Evolutionary conservation across 2,329 filamentous ascomycete genomes (phyloP), one percentile per base, ranked within the genome.

Genomic region (Microthyrium microscopicum): DNA sequence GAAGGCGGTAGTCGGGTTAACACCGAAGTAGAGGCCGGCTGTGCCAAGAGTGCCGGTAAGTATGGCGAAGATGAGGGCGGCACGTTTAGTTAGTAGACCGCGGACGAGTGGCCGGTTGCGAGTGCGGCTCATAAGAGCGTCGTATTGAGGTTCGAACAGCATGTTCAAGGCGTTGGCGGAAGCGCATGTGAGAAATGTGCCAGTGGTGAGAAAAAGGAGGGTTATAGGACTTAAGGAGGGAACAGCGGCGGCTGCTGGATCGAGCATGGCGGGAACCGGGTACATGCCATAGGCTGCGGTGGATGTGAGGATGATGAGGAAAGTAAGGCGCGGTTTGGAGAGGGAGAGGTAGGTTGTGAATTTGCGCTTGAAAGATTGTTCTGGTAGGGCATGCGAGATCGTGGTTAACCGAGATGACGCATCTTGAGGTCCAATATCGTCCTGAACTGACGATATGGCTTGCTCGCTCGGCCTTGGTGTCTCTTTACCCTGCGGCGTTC

Each of bases 151-250:
- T 56, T 98, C 89, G 56, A 94, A 84, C 38, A 94, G 73, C 89
- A 98, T 98, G 56, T 98, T 98, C 43, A 95, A 65, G 2, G 89
- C 73, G 52, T 98, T 98, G 27, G 89, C 89, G 38, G 79, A 82
- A 27, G 85, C 83, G n/a, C 73, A 80, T 53, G 82, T 89, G 15
- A 94, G 66, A 4, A 85, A 74, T 0, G 89, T 95, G 39, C 89
- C 87, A 4, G 73, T 73, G 1, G 87, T 93, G 33, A 98, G 73
- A 61, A 93, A 95, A 33, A 91, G 66, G 13, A 95, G 75, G 6
- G 89, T 98, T 34, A 95, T 64, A 2, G 89, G 83, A 40, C 81
- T 91, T 28, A 94, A 69, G 13, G 83, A 89, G 1, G 89, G 84
- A 5, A 73, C 64, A 16, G 59, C 56, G 5, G 77, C 79, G 55